Base-by-base conservation (phyloP, 1,284 basidiomycete genomes). In the Pisolithus thermaeus region DNA sequence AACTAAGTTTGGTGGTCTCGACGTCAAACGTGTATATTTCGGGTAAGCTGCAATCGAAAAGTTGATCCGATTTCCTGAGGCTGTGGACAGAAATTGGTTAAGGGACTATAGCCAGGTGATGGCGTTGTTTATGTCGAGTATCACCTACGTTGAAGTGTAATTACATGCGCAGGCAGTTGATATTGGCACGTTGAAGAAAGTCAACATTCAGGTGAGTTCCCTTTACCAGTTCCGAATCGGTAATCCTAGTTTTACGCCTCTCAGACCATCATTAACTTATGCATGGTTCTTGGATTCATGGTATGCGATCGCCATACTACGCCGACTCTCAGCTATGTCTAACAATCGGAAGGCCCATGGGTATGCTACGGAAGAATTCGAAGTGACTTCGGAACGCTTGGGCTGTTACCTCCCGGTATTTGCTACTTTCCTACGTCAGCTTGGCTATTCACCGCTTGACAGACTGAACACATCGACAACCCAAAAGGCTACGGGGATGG, bases 391-490 rank as follows among this genome's bases (percentile, higher is more conserved):
- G 32, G 92, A 96, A 53, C 79, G 93, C 23, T 79, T 97, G 4
- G 92, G 90, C 2, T 83, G 84, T 37, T 97, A 97, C 70, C 82
- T 94, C 28, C 90, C 91, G 1, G 83, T 84, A 38, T 37, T 32
- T 49, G 40, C 25, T 22, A 40, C n/a, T 18, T 35, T 22, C 14
- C 32, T 8, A 8, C 28, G 12, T 16, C 9, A 23, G 42, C 27
- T 28, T 28, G 3, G 14, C 16, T n/a, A 23, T 56, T 36, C 25
- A 27, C 25, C 16, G 16, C 30, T 36, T n/a, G 12, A n/a, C 45
- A 85, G 81, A 83, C 79, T 0, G 92, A 95, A 68, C 93, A 97
- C 68, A 94, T 96, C 57, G 89, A 92, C 63, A 91, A 91, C 61
- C 89, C 88, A 3, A 87, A 84, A 67, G 91, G 86, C 12, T 93